phyloP scores from a whole-genome alignment of 2,329 filamentous ascomycete genomes.

The Emericellopsis cladophorae region DNA sequence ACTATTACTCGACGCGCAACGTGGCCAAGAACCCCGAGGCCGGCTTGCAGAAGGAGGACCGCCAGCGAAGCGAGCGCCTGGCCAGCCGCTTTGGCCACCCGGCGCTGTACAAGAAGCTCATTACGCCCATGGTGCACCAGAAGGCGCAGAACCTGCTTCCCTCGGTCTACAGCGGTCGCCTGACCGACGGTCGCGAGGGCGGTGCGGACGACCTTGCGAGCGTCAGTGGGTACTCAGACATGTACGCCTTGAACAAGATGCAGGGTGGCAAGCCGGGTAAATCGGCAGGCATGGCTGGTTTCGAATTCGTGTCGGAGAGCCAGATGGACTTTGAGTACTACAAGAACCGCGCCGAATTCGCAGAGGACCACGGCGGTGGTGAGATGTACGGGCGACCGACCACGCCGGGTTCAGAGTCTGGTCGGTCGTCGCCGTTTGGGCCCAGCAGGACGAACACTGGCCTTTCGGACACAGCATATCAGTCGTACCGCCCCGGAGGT shows the following conservation, averaged over 20 bases:
- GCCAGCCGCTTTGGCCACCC: conserved; percentile 80
- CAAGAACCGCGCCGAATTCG: conserved; percentile 82
- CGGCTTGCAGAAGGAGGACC: conserved; percentile 35
- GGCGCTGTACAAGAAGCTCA: conserved; percentile 75
- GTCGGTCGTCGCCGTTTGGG: conserved; percentile 15
- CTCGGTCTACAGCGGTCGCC: conserved; percentile 73
- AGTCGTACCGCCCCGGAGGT: conserved; percentile 10
- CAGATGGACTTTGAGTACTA: conserved; percentile 85
- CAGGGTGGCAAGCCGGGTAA: conserved; percentile 35
- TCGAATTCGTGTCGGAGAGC: conserved; percentile 79
- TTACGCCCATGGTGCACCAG: conserved; percentile 90
- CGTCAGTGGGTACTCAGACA: conserved; percentile 68
- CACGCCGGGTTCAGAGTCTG: conserved; percentile 41
- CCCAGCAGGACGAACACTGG: conserved; percentile 5
- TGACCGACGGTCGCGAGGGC: conserved; percentile 52
- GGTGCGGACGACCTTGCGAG: conserved; percentile 42
- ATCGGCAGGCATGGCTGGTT: conserved; percentile 41
- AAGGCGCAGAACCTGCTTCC: conserved; percentile 78
- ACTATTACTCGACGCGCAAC: conserved; percentile 64
- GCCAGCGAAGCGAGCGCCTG: conserved; percentile 52
- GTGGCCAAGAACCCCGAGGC: conserved; percentile 32
- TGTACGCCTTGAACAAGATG: conserved; percentile 75
- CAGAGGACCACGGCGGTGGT: conserved; percentile 73
- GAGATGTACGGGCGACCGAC: conserved; percentile 47
- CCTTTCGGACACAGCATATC: conserved; percentile 15